Conservation (phyloP, 2,329 filamentous ascomycete species). For the Botrytis porri region DNA sequence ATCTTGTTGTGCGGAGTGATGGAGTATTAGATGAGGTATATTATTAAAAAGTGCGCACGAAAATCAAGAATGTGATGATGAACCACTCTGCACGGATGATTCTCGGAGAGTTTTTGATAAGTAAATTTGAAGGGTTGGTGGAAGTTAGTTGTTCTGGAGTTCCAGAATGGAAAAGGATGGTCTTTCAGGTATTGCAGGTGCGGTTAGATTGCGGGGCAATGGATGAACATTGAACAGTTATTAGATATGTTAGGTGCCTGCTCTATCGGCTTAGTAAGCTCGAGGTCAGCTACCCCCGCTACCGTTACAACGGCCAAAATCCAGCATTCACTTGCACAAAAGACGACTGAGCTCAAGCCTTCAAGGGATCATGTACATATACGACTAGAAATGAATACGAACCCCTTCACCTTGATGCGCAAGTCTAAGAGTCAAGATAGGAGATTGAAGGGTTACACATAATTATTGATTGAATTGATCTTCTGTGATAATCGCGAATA, state of each 20-base stretch:
- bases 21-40: background rate
- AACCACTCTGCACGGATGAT: background rate
- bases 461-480: background rate
- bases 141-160: background rate
- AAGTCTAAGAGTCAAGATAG: background rate
- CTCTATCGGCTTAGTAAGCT: background rate
- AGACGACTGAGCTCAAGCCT: background rate
- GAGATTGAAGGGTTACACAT: background rate
- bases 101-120: background rate
- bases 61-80: background rate
- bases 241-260: no score
- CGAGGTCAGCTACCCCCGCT: no score
- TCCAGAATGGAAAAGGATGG: background rate
- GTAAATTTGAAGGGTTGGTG: background rate
- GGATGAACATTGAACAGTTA: background rate
- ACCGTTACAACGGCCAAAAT: background rate
- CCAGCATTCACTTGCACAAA: background rate
- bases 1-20: slow-evolving; percentile 1
- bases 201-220: background rate
- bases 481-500: background rate
- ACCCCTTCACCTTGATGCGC: background rate
- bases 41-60: background rate
- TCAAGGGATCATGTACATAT: background rate
- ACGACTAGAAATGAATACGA: background rate
- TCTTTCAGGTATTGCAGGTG: background rate